Percentiles rank a stretch among this genome's conserved stretches.
phyloP scores from a whole-genome alignment of 139 green algal genomes.

The Picochlorum sp. region DNA sequence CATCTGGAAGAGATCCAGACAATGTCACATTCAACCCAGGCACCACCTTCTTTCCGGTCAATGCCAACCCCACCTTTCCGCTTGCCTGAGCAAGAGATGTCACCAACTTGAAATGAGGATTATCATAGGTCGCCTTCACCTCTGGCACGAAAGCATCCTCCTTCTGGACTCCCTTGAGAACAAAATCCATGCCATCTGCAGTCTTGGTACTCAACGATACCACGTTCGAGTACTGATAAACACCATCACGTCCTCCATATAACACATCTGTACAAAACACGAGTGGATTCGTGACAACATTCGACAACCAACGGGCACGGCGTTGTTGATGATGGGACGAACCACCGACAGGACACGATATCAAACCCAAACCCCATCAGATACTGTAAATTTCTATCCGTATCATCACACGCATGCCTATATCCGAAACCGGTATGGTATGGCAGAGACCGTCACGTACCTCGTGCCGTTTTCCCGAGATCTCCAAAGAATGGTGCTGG shows the following conservation, averaged over 20 bases:
- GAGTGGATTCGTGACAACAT: no score
- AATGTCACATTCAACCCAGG: constrained; percentile 33
- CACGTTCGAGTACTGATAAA: constrained; percentile 39
- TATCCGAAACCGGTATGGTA: no score
- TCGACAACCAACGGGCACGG: no score
- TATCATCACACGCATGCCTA: no score
- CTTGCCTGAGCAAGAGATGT: constrained; percentile 21
- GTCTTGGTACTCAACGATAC: constrained; percentile 36
- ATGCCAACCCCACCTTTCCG: constrained; percentile 31
- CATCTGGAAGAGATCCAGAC: constrained; percentile 33
- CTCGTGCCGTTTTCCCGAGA: constrained; percentile 30
- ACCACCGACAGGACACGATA: no score
- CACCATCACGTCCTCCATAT: constrained; percentile 30
- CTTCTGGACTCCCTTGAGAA: constrained; percentile 18
- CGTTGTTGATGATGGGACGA: no score
- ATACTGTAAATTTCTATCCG: no score
- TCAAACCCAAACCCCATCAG: no score
- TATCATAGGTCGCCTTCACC: constrained; percentile 36
- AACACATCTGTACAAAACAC: constrained; percentile 36
- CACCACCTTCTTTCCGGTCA: constrained; percentile 24
- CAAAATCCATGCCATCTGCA: constrained; percentile 47
- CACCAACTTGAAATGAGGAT: constrained; percentile 25
- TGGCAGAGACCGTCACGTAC: constrained; percentile 5
- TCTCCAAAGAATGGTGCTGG: constrained; percentile 35
- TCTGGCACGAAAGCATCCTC: constrained; percentile 27